Conservation (phyloP, 1,139 yeast genomes). For the Groenewaldozyma sp. region DNA sequence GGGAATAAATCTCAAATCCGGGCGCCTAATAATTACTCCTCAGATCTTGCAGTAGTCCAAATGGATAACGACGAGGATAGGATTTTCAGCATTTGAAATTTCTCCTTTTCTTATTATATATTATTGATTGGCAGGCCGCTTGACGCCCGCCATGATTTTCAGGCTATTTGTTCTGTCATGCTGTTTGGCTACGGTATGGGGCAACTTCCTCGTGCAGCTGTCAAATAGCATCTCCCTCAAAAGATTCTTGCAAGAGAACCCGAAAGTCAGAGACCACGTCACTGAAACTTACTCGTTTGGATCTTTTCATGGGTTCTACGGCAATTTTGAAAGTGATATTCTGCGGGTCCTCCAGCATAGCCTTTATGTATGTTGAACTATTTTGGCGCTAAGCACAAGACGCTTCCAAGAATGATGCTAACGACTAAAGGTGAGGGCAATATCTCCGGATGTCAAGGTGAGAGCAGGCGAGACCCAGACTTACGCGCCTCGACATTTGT, state of each 20-base stretch:
- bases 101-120: not conserved
- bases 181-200: slow-evolving; percentile 3
- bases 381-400: too few species aligned
- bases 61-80: slow-evolving; percentile 5
- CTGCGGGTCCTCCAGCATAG: slow-evolving; percentile 15
- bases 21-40: too few species aligned
- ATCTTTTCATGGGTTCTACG: slow-evolving; percentile 23
- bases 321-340: slow-evolving; percentile 19
- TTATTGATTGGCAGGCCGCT: not conserved
- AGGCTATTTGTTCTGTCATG: not conserved
- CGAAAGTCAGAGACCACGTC: slow-evolving; percentile 16
- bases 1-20: too few species aligned
- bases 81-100: slow-evolving; percentile 3
- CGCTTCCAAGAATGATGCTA: not conserved
- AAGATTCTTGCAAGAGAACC: slow-evolving; percentile 19
- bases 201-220: slow-evolving; percentile 22
- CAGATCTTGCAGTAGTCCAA: not conserved
- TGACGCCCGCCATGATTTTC: not conserved
- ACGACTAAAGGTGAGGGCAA: slow-evolving; percentile 17
- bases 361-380: slow-evolving; percentile 14
- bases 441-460: slow-evolving; percentile 25
- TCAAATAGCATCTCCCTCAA: slow-evolving; percentile 15
- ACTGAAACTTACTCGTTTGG: slow-evolving; percentile 24
- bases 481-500: slow-evolving; percentile 63
- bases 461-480: slow-evolving; percentile 31